Evolutionary conservation across 805 yeast species (phyloP), one percentile per base, ranked within the genome.

Genomic region (Isabelozyma heimii): DNA sequence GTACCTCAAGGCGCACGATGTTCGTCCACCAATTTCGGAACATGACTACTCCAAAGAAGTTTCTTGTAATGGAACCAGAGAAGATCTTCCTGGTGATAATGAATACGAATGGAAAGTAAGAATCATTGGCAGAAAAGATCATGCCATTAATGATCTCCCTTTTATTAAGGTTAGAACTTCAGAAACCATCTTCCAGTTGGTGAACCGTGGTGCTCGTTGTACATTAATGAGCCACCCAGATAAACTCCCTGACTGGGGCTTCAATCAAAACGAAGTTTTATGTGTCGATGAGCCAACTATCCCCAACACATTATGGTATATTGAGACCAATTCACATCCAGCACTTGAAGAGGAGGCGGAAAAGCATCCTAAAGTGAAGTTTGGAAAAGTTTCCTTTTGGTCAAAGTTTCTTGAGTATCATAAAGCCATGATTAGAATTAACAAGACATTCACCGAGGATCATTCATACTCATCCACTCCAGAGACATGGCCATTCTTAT

Each of bases 21-120:
- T 79, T 45, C 82, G 91, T 51, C 97, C 98, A 3, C 97, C 97
- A 8, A 81, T 91, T 26, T 81, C 92, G 8, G 96, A 89, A 61
- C 94, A 89, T 60, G 98, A 94, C 48, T 91, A 92, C 66, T 85
- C 91, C 61, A 80, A 79, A 54, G 96, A 91, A 66, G 96, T 91
- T 1, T 79, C 89, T 26, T 83, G 89, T 53, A 72, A 82, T 48
- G 94, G 92, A 4, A 80, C 79, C 65, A 65, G 74, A 6, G 42
- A 40, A 40, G 80, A 83, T 1, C 81, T 81, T 59, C 69, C 70
- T 2, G 94, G 89, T 14, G 87, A 87, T 55, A 73, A 77, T 40
- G 83, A 82, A 61, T 91, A 88, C 63, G 80, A 81, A 52, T 91
- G 90, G 78, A 80, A 80, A 48, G 68, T 92, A 16, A 76, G 80